These are phyloP conservation scores for Avena insularis DNA, from an alignment of 176 grass and related monocot genomes.

Conservation along the genomic window DNA sequence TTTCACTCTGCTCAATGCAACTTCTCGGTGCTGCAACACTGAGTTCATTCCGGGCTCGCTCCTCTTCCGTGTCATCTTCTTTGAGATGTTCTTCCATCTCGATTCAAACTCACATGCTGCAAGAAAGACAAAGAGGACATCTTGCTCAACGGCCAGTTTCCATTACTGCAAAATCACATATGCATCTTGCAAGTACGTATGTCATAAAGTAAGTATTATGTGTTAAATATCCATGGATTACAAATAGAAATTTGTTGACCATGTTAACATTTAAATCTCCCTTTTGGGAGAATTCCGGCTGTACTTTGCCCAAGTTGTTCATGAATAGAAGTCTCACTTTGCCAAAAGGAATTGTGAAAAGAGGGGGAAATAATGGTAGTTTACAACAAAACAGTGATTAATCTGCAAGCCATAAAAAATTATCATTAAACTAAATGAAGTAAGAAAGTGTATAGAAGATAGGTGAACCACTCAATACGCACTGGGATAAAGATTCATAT, in stretches of 20 bases:
- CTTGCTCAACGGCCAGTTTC: neutral
- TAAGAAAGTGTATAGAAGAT: neutral
- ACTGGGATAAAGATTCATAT: neutral
- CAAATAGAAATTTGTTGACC: neutral
- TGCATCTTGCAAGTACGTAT: neutral
- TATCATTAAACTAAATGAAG: neutral
- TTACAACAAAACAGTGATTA: neutral
- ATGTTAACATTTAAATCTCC: neutral
- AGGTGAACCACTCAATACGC: neutral
- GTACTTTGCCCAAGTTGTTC: neutral
- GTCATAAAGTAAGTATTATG: neutral
- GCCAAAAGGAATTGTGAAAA: neutral
- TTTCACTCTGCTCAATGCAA: constrained; percentile 61
- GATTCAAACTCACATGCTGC: constrained; percentile 79
- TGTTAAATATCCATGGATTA: neutral
- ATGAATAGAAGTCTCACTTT: neutral
- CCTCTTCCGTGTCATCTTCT: constrained; percentile 67
- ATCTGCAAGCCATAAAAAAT: neutral
- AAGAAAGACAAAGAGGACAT: constrained; percentile 1
- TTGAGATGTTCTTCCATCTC: constrained; percentile 79
- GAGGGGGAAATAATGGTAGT: neutral
- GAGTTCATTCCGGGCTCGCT: constrained; percentile 47
- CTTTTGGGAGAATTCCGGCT: neutral
- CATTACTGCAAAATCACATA: neutral
- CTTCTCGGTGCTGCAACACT: constrained; percentile 68